Evolutionary conservation across 441 rosid species (phyloP).

Genomic region (Eutrema salsugineum): DNA sequence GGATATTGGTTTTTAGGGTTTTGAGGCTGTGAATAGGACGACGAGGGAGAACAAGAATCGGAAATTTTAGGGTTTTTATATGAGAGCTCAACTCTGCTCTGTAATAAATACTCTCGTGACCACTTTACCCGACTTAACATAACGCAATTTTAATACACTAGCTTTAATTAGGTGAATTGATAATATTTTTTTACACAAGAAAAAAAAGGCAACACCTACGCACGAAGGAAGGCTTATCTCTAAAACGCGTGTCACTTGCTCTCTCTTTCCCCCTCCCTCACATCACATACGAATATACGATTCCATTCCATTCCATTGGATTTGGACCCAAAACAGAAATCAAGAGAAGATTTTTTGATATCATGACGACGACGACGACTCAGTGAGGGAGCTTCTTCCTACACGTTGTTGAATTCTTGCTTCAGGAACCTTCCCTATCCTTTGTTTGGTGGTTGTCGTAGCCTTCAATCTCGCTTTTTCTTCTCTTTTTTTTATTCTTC

Average conservation of each 20-base stretch:
- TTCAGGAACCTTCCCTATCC: neutral
- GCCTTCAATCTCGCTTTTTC: neutral
- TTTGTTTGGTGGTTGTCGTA: neutral
- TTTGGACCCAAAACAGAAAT: neutral
- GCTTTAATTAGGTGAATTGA: too few relatives aligned
- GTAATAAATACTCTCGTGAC: too few relatives aligned
- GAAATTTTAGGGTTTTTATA: neutral
- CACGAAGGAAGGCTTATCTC: slow-evolving; percentile 2
- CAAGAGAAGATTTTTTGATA: neutral
- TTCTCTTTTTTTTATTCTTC: neutral
- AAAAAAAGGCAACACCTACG: neutral
- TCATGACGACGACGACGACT: slow-evolving; percentile 18
- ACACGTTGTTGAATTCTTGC: neutral
- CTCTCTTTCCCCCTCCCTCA: neutral
- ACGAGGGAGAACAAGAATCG: neutral
- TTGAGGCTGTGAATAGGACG: neutral
- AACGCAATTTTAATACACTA: too few relatives aligned
- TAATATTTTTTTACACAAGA: too few relatives aligned
- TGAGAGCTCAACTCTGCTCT: too few relatives aligned
- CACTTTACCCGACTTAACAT: too few relatives aligned
- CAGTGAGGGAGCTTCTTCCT: neutral
- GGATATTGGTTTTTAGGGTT: slow-evolving; percentile 2
- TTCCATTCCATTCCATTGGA: slow-evolving; percentile 12
- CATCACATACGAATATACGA: slow-evolving; percentile 7
- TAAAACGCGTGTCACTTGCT: slow-evolving; percentile 22